Base-by-base conservation (phyloP, 1,284 basidiomycete genomes). In the Agroathelia rolfsii region DNA sequence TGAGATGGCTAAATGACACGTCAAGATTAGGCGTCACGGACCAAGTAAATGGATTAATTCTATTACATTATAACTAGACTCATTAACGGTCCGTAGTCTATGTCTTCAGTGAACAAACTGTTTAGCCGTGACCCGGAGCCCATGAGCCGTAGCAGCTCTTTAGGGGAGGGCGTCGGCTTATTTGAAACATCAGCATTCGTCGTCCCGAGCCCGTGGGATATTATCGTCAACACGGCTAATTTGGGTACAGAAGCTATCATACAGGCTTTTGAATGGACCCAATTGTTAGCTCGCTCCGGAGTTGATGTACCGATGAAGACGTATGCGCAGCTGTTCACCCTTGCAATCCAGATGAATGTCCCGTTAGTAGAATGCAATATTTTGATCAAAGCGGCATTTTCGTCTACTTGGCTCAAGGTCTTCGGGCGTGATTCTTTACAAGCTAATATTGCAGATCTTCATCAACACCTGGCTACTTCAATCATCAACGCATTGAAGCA, bases 261-360 rank as follows among this genome's bases (percentile, higher is more conserved):
- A 61, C 18, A 67, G 68, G 20, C 55, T 83, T n/a, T n/a, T 24
- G 58, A 62, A 30, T 85, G 81, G 76, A 61, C 87, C 19, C 65
- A 68, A 19, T 57, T 79, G 14, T 62, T 85, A 41, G 63, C 79
- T 8, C 61, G 63, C 30, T 83, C 82, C 2, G 81, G 77, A 0
- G 69, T 84, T 10, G 73, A 79, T 18, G 62, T 87, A 11, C 72
- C 82, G 0, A 50, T 62, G 3, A 33, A 54, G 2, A 64, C 63
- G 2, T 73, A 75, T 44, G 51, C 55, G 23, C 62, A 64, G 24
- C 66, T 75, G 22, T 58, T 62, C 4, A 42, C 51, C 8, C 48
- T 71, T 10, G 56, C 66, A 4, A 47, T 48, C n/a, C 46, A 58
- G 15, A 61, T 58, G 34, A 45, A 58, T 4, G 52, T 59, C 6